A percentile compares a stretch with the other conserved stretches of the same genome.
Conservation (phyloP, 148 eudicot species). For the Limonium bicolor region DNA sequence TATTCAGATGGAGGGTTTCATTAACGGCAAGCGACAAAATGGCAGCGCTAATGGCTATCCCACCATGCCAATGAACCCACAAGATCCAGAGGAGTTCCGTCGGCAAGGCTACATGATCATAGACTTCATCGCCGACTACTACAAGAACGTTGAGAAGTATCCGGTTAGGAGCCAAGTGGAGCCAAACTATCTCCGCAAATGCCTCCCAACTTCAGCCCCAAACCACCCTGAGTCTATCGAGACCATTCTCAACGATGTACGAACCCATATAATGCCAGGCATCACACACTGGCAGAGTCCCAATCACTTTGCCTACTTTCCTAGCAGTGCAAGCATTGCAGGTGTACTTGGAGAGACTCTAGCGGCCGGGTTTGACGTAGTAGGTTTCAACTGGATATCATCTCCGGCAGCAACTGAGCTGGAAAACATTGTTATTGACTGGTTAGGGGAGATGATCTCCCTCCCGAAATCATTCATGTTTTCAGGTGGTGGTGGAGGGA, state of each 20-base stretch:
- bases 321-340: conserved; percentile 23
- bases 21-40: no score
- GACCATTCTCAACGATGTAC: conserved; percentile 19
- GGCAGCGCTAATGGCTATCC: no score
- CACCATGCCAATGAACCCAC: no score
- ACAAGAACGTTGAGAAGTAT: conserved; percentile 19
- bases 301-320: conserved; percentile 25
- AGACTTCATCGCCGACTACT: conserved; percentile 23
- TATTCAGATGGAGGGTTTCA: no score
- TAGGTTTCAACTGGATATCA: conserved; percentile 31
- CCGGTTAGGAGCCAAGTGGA: conserved; percentile 29
- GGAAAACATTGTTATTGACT: conserved; percentile 24
- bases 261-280: conserved; percentile 22
- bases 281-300: conserved; percentile 39
- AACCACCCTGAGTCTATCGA: conserved; percentile 21
- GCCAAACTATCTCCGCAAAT: conserved; percentile 21
- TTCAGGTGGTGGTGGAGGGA: conserved; percentile 66
- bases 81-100: conserved; percentile 29
- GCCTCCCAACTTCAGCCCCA: conserved; percentile 20
- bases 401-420: conserved; percentile 34
- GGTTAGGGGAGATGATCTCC: conserved; percentile 20
- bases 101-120: conserved; percentile 20
- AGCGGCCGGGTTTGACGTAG: conserved; percentile 22
- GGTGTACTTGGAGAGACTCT: conserved; percentile 24
- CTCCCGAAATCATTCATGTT: conserved; percentile 24